Conservation (phyloP, 306 rosid species). For the Sesbania bispinosa region DNA sequence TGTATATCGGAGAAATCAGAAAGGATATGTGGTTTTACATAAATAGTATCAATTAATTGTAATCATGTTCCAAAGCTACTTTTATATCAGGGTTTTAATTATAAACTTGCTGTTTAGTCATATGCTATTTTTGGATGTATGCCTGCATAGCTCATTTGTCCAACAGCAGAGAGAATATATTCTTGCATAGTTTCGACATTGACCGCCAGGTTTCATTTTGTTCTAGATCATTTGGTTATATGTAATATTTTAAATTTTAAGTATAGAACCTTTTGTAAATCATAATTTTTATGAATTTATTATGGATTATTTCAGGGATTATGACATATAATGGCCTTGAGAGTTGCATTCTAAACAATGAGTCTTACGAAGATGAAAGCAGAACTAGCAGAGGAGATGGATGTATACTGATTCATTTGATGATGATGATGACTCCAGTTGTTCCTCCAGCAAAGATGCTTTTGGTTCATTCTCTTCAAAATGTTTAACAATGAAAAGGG, state of each 20-base stretch:
- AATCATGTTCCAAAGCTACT: background rate
- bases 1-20: background rate
- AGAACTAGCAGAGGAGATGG: slow-evolving; percentile 82
- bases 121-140: too few relatives aligned
- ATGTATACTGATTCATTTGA: slow-evolving; percentile 73
- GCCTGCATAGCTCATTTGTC: slow-evolving; percentile 19
- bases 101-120: slow-evolving; percentile 7
- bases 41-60: background rate
- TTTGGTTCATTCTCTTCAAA: slow-evolving; percentile 84
- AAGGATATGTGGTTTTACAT: background rate
- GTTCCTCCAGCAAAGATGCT: slow-evolving; percentile 82
- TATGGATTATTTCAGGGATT: slow-evolving; percentile 60
- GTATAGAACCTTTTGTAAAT: background rate
- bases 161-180: slow-evolving; percentile 32
- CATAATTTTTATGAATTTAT: background rate
- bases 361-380: slow-evolving; percentile 68
- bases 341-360: slow-evolving; percentile 69
- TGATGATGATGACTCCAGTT: slow-evolving; percentile 68
- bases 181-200: slow-evolving; percentile 30
- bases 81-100: background rate
- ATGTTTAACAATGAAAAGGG: slow-evolving; percentile 59
- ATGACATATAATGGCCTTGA: slow-evolving; percentile 87
- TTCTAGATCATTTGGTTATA: background rate
- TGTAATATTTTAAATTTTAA: slow-evolving; percentile 5
- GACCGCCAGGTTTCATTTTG: slow-evolving; percentile 22